These are phyloP conservation scores for Xylaria sp. DNA, from an alignment of 2,329 filamentous ascomycete species.

Conservation along the genomic window DNA sequence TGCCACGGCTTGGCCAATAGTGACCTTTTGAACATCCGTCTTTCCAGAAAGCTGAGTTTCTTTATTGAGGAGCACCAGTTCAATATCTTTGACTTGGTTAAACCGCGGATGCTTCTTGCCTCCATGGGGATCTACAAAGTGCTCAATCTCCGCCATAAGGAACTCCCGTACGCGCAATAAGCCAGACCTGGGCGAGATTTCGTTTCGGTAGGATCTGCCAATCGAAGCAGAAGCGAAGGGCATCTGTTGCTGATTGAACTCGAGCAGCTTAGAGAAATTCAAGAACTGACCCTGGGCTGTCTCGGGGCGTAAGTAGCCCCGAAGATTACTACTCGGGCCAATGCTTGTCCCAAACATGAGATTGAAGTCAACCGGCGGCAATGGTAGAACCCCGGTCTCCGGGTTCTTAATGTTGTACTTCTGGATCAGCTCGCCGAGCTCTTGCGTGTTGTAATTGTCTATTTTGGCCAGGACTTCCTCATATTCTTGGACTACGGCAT, in stretches of 20 bases:
- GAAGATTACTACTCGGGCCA: constrained; percentile 87
- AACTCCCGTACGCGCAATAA: constrained; percentile 96
- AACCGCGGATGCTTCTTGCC: constrained; percentile 96
- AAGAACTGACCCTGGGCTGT: constrained; percentile 98
- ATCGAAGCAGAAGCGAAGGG: constrained; percentile 97
- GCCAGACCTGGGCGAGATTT: constrained; percentile 93
- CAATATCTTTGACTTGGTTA: constrained; percentile 81
- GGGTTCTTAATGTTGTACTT: constrained; percentile 95
- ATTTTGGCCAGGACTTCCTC: constrained; percentile 91
- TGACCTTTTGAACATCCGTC: constrained; percentile 76
- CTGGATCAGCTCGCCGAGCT: constrained; percentile 86
- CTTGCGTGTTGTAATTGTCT: constrained; percentile 90
- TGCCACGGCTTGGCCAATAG: constrained; percentile 87
- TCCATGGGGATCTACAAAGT: constrained; percentile 90
- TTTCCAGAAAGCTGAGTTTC: constrained; percentile 87
- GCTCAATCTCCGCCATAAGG: constrained; percentile 98
- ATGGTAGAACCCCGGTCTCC: constrained; percentile 77
- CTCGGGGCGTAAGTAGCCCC: constrained; percentile 89
- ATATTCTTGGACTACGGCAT: constrained; percentile 87
- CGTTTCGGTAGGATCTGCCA: constrained; percentile 97
- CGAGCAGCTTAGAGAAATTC: constrained; percentile 94
- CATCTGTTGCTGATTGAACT: constrained; percentile 95
- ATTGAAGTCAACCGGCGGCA: constrained; percentile 90
- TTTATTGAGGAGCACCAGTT: constrained; percentile 85
- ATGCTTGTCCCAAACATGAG: constrained; percentile 91